Percentiles rank a stretch among this genome's conserved stretches.
Conservation (phyloP, 805 yeast species). For the Candida andamanensis region DNA sequence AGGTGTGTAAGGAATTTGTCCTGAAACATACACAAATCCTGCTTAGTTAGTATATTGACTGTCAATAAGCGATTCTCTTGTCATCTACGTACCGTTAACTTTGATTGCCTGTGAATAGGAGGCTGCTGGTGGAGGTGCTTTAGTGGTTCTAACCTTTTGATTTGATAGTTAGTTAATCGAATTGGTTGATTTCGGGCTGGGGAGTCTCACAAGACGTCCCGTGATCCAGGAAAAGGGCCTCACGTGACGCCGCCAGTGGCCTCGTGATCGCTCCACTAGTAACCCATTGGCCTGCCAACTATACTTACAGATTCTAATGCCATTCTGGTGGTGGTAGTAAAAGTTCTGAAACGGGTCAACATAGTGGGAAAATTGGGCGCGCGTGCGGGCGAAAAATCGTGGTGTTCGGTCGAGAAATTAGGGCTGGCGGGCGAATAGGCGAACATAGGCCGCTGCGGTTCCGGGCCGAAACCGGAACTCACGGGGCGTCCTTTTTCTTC, state of each 20-base stretch:
- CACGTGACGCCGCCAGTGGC: too few species aligned
- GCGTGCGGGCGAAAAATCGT: background rate
- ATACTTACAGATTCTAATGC: constrained; percentile 12
- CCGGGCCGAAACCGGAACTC: too few species aligned
- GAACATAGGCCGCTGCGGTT: background rate
- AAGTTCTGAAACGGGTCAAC: constrained; percentile 10
- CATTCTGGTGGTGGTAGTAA: constrained; percentile 9
- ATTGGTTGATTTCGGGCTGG: too few species aligned
- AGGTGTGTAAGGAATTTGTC: constrained; percentile 89
- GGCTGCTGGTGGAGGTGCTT: constrained; percentile 96
- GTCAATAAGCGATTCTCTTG: constrained; percentile 4
- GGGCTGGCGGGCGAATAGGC: background rate
- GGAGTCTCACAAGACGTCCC: too few species aligned
- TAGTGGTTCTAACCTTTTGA: constrained; percentile 53
- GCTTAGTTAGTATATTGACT: constrained; percentile 13
- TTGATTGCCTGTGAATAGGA: constrained; percentile 94
- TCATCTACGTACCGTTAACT: constrained; percentile 51
- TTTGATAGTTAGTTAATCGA: constrained; percentile 9
- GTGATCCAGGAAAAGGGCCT: too few species aligned
- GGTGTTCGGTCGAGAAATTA: background rate
- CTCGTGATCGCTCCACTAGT: too few species aligned
- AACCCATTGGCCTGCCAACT: too few species aligned
- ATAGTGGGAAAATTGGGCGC: background rate
- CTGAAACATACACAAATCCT: constrained; percentile 86
- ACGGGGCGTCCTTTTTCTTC: constrained; percentile 9